Evolutionary conservation across 1,139 yeast genomes (phyloP), one percentile per base, ranked within the genome.

Genomic region (Scheffersomyces illinoinensis): DNA sequence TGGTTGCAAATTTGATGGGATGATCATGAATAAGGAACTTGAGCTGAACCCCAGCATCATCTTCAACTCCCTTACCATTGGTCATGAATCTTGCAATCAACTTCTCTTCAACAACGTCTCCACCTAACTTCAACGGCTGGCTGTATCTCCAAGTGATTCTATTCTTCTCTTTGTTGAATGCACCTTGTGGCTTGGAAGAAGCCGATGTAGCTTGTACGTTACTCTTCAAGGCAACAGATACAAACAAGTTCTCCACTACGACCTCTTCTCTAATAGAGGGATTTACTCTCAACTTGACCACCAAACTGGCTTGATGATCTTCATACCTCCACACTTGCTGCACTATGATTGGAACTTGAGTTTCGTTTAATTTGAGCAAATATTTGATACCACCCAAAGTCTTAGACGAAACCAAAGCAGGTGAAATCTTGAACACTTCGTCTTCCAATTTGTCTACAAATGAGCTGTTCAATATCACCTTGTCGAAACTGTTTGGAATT

Each of bases 251-350:
- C 24, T 85, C 81, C 59, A 91, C 76, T 1, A 76, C 73, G 23
- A 88, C 66, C 51, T 69, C 69, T 14, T 76, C 50, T 47, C 55
- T 51, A n/a, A 55, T 54, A 2, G 60, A 77, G 10, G 88, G 87
- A 53, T 85, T 78, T 60, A 90, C 80, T 68, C 85, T 85, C 64
- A 91, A 77, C 50, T 89, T 87, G 59, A 93, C 79, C 79, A 93
- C 90, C 60, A 93, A 88, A 68, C 96, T 88, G 1, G 97, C 88
- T 74, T 93, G 97, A 59, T 84, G 89, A 23, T 84, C 81, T 72
- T 93, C 97, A 69, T 89, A 89, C 68, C 93, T 89, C 98, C 98
- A 93, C 53, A 90, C 85, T 54, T 97, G 97, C 53, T 86, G 83
- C 54, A 93, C 81, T 39, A 85, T 75, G 39, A 93, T 73, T n/a